Conservation (phyloP, 352 stramenopile genomes). For the Pythium utonaiense region DNA sequence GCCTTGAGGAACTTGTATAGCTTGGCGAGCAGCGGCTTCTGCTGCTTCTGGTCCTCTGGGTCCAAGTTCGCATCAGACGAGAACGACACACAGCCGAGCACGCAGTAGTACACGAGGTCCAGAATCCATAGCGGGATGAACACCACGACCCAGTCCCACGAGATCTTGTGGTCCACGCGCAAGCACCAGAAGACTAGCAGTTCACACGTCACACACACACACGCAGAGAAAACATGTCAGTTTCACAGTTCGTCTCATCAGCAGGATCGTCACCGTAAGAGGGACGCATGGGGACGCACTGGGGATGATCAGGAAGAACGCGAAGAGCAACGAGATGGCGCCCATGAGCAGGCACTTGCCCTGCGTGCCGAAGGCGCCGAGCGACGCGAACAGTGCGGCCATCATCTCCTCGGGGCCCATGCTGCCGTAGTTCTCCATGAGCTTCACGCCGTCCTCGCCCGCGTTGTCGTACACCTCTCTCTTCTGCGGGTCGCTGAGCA, state of each 20-base stretch:
- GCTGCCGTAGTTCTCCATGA: slow-evolving; percentile 85
- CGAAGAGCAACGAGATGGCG: slow-evolving; percentile 64
- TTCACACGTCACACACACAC: too few relatives aligned
- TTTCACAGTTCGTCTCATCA: too few relatives aligned
- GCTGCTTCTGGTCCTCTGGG: slow-evolving; percentile 50
- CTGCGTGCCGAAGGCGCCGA: slow-evolving; percentile 61
- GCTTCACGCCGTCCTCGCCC: slow-evolving; percentile 86
- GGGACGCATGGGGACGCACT: slow-evolving; percentile 56
- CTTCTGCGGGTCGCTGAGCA: slow-evolving; percentile 87
- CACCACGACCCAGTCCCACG: slow-evolving; percentile 76
- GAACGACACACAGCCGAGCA: slow-evolving; percentile 54
- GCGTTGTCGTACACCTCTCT: slow-evolving; percentile 80
- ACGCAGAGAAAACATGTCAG: neutral
- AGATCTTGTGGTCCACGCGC: slow-evolving; percentile 67
- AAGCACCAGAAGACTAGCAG: slow-evolving; percentile 86
- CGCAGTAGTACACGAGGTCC: slow-evolving; percentile 74
- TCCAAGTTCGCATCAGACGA: slow-evolving; percentile 45
- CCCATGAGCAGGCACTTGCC: slow-evolving; percentile 72
- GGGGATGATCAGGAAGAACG: slow-evolving; percentile 84
- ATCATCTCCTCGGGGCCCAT: slow-evolving; percentile 79
- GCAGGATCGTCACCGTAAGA: too few relatives aligned
- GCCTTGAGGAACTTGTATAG: slow-evolving; percentile 82
- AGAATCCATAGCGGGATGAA: slow-evolving; percentile 82
- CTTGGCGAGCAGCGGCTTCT: slow-evolving; percentile 55
- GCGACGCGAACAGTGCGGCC: slow-evolving; percentile 63